Evolutionary conservation across 352 stramenopile genomes (phyloP).

Genomic region (Elongisporangium undulatum): DNA sequence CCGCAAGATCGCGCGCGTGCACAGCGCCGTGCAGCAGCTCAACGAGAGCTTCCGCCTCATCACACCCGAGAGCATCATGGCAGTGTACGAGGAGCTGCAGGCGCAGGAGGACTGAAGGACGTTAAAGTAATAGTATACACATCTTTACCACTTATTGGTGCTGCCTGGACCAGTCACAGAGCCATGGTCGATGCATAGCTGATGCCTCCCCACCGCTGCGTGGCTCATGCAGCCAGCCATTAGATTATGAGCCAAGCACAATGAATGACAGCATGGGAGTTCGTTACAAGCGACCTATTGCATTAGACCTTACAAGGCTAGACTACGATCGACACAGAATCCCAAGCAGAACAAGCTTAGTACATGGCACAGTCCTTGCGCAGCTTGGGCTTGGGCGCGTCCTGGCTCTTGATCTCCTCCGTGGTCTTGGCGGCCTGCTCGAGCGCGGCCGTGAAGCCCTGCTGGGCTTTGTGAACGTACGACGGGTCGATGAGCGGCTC

Average conservation of each 20-base stretch:
- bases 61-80: slow-evolving; percentile 90
- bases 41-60: slow-evolving; percentile 89
- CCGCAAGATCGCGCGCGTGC: slow-evolving; percentile 79
- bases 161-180: too few relatives aligned
- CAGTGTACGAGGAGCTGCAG: slow-evolving; percentile 65
- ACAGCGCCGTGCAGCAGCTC: slow-evolving; percentile 87
- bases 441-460: slow-evolving; percentile 11
- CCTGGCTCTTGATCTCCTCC: not conserved
- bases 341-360: not conserved
- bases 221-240: too few relatives aligned
- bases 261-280: too few relatives aligned
- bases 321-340: slow-evolving; percentile 1
- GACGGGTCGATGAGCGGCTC: slow-evolving; percentile 21
- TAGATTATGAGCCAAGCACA: too few relatives aligned
- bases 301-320: not conserved
- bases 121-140: not conserved
- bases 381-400: not conserved
- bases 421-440: slow-evolving; percentile 5
- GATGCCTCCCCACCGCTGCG: too few relatives aligned
- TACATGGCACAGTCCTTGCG: not conserved
- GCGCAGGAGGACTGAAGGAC: slow-evolving; percentile 7
- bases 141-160: not conserved
- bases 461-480: slow-evolving; percentile 18
- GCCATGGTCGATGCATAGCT: too few relatives aligned
- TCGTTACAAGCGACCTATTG: not conserved